Base-by-base conservation (phyloP, 805 yeast genomes). In the Myxozyma melibiosi region DNA sequence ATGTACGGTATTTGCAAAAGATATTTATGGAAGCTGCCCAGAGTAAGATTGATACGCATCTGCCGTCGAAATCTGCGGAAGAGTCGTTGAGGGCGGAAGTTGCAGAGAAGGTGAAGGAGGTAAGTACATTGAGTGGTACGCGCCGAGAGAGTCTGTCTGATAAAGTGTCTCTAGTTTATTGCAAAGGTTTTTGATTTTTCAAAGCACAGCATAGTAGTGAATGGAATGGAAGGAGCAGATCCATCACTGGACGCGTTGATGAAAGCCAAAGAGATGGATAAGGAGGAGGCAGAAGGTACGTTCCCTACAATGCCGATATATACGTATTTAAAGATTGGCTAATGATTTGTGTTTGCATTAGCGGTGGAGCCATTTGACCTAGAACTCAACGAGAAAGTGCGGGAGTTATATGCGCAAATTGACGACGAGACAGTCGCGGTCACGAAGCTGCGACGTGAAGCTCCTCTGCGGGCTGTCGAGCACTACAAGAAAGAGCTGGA, bases 291-390 rank as follows among this genome's bases (percentile, higher is more conserved):
- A 20, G 38, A 51, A 30, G 43, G 65, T 67, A 13, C n/a, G 50
- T 20, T 39, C 8, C 11, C 9, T 27, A 22, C 8, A 8, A 2
- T 9, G 2, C 13, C 28, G 28, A 9, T 39, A 33, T 16, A 33
- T 14, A 33, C 2, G 39, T 35, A 7, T 35, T 35, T 4, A 7
- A 35, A 14, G 39, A 6, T 6, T 14, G 13, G 13, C 13, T 5
- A 65, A 65, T 43, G 61, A 64, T 24, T 30, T 37, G 60, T 57
- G 11, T n/a, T 18, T 3, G 14, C 11, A 2, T 1, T 64, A 51
- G 79, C 78, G 57, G 77, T 81, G 6, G 94, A 85, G 67, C 88
- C 90, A 0, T 86, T 85, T 68, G 90, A 88, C 66, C 71, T 80
- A 35, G 83, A 79, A 13, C 70, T 86, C 56, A 85, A 86, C 69